Evolutionary conservation across 1,139 yeast species (phyloP).

Genomic region (Ogataea hybrid): DNA sequence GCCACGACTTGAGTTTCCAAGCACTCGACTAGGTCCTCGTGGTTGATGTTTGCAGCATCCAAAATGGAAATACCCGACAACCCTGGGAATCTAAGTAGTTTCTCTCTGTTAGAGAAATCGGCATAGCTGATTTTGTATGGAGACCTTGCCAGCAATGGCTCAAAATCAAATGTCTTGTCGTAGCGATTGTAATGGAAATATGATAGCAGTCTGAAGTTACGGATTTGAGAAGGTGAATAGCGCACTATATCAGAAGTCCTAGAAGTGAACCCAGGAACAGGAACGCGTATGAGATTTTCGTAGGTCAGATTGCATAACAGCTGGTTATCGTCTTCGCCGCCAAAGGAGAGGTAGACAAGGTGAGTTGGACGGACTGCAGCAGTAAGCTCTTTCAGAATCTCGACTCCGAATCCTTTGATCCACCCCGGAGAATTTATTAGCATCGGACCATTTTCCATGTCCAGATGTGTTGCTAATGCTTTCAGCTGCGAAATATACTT

Average conservation of each 20-base stretch:
- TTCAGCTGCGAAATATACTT: conserved; percentile 49
- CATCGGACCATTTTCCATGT: conserved; percentile 36
- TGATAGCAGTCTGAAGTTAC: conserved; percentile 49
- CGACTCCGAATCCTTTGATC: conserved; percentile 87
- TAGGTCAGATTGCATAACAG: conserved; percentile 14
- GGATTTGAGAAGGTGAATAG: conserved; percentile 50
- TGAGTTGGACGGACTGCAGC: conserved; percentile 50
- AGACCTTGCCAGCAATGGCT: conserved; percentile 44
- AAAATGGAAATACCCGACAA: conserved; percentile 39
- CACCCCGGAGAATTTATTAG: conserved; percentile 89
- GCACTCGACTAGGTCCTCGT: conserved; percentile 41
- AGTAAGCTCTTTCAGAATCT: conserved; percentile 53
- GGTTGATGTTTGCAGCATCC: conserved; percentile 35
- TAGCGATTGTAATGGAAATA: conserved; percentile 48
- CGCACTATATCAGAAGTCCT: conserved; percentile 25
- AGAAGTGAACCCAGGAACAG: conserved; percentile 24
- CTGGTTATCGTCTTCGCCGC: conserved; percentile 33
- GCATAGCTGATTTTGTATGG: conserved; percentile 52
- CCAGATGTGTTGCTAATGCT: conserved; percentile 37
- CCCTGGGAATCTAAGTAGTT: conserved; percentile 35
- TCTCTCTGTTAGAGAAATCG: conserved; percentile 24
- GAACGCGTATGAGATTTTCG: conserved; percentile 22
- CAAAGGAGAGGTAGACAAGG: conserved; percentile 41
- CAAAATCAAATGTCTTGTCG: conserved; percentile 42
- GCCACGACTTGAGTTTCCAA: conserved; percentile 58